These are phyloP conservation scores for Barbarea vulgaris DNA, from an alignment of 345 rosid species.

Conservation along the genomic window DNA sequence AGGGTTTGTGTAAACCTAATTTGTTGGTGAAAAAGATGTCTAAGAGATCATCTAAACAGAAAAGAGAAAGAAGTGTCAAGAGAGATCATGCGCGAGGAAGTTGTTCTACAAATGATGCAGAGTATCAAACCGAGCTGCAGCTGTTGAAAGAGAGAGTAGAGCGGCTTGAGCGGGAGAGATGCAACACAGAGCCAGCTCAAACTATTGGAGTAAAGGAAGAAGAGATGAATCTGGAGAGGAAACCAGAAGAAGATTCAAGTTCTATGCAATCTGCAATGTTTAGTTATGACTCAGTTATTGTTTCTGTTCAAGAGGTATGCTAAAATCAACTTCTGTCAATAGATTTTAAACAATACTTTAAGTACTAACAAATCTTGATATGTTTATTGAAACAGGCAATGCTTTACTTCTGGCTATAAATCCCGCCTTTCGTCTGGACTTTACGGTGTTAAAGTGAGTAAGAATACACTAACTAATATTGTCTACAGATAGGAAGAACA, in stretches of 20 bases:
- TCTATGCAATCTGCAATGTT: conserved; percentile 34
- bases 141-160: conserved; percentile 36
- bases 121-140: conserved; percentile 28
- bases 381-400: conserved; percentile 62
- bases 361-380: conserved; percentile 5
- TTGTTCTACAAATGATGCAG: conserved; percentile 42
- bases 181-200: conserved; percentile 29
- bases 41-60: conserved; percentile 39
- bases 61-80: background rate
- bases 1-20: conserved; percentile 28
- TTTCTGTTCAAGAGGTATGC: conserved; percentile 39
- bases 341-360: background rate
- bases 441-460: background rate
- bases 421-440: background rate
- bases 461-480: background rate
- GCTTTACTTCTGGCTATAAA: conserved; percentile 78
- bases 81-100: background rate
- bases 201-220: conserved; percentile 33
- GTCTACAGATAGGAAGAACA: conserved; percentile 2
- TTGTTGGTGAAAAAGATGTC: conserved; percentile 33
- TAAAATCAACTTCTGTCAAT: background rate
- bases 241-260: conserved; percentile 53
- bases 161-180: conserved; percentile 40
- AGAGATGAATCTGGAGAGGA: conserved; percentile 42
- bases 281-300: conserved; percentile 45